phyloP scores from a whole-genome alignment of 169 alveolate species.

The Babesia bovis region DNA sequence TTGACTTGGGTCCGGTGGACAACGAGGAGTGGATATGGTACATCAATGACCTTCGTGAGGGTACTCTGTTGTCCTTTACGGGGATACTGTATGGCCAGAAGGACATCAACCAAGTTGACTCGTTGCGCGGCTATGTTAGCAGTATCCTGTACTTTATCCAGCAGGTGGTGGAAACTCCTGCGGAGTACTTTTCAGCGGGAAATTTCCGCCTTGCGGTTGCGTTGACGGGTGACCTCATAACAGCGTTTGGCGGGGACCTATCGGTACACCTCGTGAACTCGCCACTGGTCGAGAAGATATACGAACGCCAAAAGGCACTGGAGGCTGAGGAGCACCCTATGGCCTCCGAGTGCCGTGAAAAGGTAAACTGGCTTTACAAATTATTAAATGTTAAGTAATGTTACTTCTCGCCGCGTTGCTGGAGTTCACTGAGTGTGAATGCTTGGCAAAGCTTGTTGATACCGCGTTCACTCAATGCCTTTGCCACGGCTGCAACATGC shows the following conservation, averaged over 20 bases:
- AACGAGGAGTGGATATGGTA: constrained; percentile 90
- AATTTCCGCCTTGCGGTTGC: constrained; percentile 52
- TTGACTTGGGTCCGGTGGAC: constrained; percentile 84
- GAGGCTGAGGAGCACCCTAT: constrained; percentile 35
- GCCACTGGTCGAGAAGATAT: constrained; percentile 20
- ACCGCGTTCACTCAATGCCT: constrained; percentile 16
- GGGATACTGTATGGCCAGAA: constrained; percentile 87
- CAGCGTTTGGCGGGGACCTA: constrained; percentile 59
- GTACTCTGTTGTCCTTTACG: constrained; percentile 84
- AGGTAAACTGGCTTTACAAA: constrained; percentile 55
- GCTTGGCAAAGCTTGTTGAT: constrained; percentile 21
- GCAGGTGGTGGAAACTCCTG: constrained; percentile 68
- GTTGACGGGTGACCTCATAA: constrained; percentile 55
- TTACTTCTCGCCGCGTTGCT: background rate
- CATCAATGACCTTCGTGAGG: constrained; percentile 86
- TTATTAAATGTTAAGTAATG: background rate
- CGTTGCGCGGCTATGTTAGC: constrained; percentile 78
- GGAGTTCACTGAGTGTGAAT: constrained; percentile 28
- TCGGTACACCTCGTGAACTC: constrained; percentile 56
- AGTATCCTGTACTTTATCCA: constrained; percentile 81
- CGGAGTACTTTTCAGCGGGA: constrained; percentile 35
- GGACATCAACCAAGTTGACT: constrained; percentile 78
- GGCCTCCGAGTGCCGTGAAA: constrained; percentile 50
- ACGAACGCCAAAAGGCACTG: constrained; percentile 43
- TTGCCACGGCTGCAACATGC: constrained; percentile 24